Conservation (phyloP, 495 filamentous ascomycete genomes). For the Xylaria palmicola region DNA sequence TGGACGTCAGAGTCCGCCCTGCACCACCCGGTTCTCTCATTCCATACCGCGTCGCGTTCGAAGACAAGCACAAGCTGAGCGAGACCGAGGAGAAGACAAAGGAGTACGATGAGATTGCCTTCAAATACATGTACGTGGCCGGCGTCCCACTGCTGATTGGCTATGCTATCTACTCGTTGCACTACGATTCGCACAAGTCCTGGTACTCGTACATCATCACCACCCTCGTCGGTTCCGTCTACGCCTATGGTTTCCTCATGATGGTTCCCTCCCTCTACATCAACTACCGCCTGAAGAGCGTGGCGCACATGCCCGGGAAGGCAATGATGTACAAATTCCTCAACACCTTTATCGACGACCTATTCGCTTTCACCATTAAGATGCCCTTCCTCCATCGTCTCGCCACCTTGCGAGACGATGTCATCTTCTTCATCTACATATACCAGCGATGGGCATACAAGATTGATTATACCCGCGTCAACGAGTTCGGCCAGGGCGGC, state of each 20-base stretch:
- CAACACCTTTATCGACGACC: slow-evolving; percentile 63
- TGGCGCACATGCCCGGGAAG: slow-evolving; percentile 94
- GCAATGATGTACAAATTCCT: slow-evolving; percentile 98
- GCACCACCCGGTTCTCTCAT: slow-evolving; percentile 65
- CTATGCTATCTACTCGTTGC: slow-evolving; percentile 84
- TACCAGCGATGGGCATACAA: slow-evolving; percentile 94
- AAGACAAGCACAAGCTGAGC: slow-evolving; percentile 94
- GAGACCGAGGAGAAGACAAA: slow-evolving; percentile 97
- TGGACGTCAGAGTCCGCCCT: slow-evolving; percentile 80
- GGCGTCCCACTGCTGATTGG: slow-evolving; percentile 86
- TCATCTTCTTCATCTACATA: slow-evolving; percentile 98
- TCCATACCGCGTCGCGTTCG: slow-evolving; percentile 82
- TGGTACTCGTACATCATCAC: slow-evolving; percentile 94
- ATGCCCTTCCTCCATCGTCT: slow-evolving; percentile 97
- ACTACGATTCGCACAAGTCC: slow-evolving; percentile 95
- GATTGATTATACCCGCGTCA: slow-evolving; percentile 87
- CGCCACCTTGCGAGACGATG: slow-evolving; percentile 88
- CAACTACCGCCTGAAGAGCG: slow-evolving; percentile 95
- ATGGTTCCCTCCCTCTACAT: slow-evolving; percentile 98
- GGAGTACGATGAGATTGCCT: slow-evolving; percentile 96
- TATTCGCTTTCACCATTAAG: slow-evolving; percentile 98
- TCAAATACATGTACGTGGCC: slow-evolving; percentile 90
- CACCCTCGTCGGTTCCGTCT: slow-evolving; percentile 92
- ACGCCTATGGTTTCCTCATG: slow-evolving; percentile 98
- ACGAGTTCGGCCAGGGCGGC: slow-evolving; percentile 97